Evolutionary conservation across 805 yeast species (phyloP).

Genomic region (Yarrowia divulgata): DNA sequence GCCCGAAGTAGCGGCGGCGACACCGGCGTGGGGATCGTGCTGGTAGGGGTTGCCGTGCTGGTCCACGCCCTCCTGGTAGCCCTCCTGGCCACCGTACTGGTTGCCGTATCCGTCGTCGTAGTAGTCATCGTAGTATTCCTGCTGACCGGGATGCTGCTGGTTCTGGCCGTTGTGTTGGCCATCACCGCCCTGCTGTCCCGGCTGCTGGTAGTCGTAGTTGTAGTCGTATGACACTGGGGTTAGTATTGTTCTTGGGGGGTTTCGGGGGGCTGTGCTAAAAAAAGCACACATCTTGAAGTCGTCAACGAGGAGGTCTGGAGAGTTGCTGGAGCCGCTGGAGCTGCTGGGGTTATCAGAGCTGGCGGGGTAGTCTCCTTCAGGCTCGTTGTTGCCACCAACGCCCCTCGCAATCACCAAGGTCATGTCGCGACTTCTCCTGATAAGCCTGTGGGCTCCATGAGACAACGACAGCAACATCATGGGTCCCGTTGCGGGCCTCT

Average conservation of each 20-base stretch:
- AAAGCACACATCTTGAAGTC: too few relatives aligned
- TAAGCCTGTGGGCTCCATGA: not conserved
- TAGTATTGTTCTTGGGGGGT: constrained; percentile 2
- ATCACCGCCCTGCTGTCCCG: constrained; percentile 41
- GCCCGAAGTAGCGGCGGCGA: constrained; percentile 53
- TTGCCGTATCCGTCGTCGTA: constrained; percentile 40
- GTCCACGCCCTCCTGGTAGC: constrained; percentile 48
- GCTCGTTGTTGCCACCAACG: not conserved
- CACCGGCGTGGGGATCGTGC: constrained; percentile 51
- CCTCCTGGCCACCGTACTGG: constrained; percentile 45
- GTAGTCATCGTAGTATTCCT: constrained; percentile 46
- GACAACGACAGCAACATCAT: not conserved
- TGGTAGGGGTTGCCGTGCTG: constrained; percentile 55
- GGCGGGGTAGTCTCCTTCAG: not conserved
- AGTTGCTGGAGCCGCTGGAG: not conserved
- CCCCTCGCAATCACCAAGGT: not conserved
- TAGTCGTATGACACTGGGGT: constrained; percentile 44
- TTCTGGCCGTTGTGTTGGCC: constrained; percentile 44
- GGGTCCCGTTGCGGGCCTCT: too few relatives aligned
- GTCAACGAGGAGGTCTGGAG: not conserved
- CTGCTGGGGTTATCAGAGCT: not conserved
- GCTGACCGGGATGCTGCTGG: constrained; percentile 43
- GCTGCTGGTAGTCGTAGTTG: constrained; percentile 44
- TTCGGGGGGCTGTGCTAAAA: constrained; percentile 3
- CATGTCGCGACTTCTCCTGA: constrained; percentile 1